phyloP scores from a whole-genome alignment of 208 protist genomes.

The Endotrypanum monterogeii region DNA sequence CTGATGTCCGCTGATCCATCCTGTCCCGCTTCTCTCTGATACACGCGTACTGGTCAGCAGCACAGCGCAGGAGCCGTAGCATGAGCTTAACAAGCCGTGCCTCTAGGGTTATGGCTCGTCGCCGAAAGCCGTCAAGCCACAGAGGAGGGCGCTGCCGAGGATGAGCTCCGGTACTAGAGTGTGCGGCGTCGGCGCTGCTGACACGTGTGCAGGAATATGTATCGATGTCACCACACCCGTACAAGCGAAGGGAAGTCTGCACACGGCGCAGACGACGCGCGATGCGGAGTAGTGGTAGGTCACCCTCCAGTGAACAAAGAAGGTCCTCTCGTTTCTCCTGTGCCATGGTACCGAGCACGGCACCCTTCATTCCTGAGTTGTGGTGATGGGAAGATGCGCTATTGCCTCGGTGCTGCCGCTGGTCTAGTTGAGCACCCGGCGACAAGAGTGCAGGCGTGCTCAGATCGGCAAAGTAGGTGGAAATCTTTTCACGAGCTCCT shows the following conservation, averaged over 20 bases:
- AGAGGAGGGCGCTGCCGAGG: background rate
- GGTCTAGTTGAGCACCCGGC: background rate
- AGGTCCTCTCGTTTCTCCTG: background rate
- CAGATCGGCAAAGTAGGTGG: background rate
- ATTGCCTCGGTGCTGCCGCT: too few species aligned
- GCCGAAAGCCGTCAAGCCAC: conserved; percentile 13
- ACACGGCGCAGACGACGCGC: conserved; percentile 17
- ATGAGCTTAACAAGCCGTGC: conserved; percentile 27
- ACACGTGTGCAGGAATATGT: background rate
- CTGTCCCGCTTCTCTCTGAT: conserved; percentile 3
- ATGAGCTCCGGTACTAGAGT: background rate
- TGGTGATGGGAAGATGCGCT: background rate
- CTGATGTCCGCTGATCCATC: background rate
- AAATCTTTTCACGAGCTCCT: conserved; percentile 3
- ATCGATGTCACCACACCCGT: background rate
- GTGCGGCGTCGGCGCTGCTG: background rate
- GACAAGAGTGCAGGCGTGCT: background rate
- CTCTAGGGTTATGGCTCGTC: conserved; percentile 21
- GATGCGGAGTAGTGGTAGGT: conserved; percentile 14
- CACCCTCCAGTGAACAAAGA: background rate
- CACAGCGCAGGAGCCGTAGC: conserved; percentile 18
- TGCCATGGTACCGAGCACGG: background rate
- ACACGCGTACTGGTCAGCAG: conserved; percentile 20
- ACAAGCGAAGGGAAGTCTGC: conserved; percentile 9
- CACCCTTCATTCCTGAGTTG: background rate